Evolutionary conservation across 129 eudicot species (phyloP).

Genomic region (Flaveria robusta): DNA sequence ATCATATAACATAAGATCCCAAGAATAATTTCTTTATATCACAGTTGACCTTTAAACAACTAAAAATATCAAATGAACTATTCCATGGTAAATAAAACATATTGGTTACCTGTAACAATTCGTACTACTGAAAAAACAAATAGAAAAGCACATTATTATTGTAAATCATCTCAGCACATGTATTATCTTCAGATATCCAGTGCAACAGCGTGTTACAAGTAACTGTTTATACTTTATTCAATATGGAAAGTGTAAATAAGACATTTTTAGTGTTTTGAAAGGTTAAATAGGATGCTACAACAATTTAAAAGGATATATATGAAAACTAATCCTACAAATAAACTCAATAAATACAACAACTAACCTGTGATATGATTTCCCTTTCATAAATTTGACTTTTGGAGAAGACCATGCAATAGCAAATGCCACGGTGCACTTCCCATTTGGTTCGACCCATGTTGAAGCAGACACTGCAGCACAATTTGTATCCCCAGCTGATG

Average conservation of each 20-base stretch:
- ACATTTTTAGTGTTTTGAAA: neutral
- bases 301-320: neutral
- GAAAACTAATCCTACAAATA: neutral
- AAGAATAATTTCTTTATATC: neutral
- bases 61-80: too few relatives aligned
- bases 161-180: constrained; percentile 6
- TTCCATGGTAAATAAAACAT: too few relatives aligned
- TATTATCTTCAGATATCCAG: neutral
- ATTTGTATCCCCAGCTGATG: constrained; percentile 92
- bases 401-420: constrained; percentile 94
- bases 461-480: constrained; percentile 98
- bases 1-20: neutral
- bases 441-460: constrained; percentile 97
- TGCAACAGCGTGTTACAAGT: neutral
- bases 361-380: constrained; percentile 90
- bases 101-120: too few relatives aligned
- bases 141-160: neutral
- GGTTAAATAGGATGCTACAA: neutral
- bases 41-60: too few relatives aligned
- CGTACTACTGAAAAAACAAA: neutral
- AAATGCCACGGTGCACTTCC: constrained; percentile 94
- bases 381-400: constrained; percentile 84
- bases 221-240: neutral
- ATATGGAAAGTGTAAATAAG: neutral
- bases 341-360: constrained; percentile 3